Evolutionary conservation across 768 basidiomycete species (phyloP).

Genomic region (Amanita jacksonii): DNA sequence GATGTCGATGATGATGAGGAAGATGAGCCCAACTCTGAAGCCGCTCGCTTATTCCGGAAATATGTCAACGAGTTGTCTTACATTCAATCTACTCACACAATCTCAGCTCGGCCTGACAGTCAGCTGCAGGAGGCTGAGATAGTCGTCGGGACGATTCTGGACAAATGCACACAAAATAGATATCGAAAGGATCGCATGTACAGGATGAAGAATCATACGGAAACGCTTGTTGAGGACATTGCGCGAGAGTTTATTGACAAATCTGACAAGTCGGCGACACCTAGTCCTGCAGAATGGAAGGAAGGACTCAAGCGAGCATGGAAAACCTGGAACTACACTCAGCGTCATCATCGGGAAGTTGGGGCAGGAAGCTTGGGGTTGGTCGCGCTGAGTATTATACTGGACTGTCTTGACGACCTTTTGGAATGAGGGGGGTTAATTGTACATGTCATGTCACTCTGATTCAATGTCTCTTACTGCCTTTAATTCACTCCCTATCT

Average conservation of each 20-base stretch:
- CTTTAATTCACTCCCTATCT: slow-evolving; percentile 52
- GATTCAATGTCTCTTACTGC: slow-evolving; percentile 22
- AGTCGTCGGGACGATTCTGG: slow-evolving; percentile 65
- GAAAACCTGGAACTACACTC: slow-evolving; percentile 55
- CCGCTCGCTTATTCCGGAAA: slow-evolving; percentile 29
- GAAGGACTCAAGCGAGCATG: slow-evolving; percentile 44
- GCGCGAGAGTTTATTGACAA: slow-evolving; percentile 26
- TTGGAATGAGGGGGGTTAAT: background rate
- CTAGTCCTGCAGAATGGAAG: slow-evolving; percentile 21
- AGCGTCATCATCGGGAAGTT: slow-evolving; percentile 29
- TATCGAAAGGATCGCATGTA: slow-evolving; percentile 51
- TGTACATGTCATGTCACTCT: background rate
- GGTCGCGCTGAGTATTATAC: slow-evolving; percentile 47
- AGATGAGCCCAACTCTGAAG: slow-evolving; percentile 5
- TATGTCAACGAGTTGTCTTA: slow-evolving; percentile 64
- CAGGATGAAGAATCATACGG: slow-evolving; percentile 52
- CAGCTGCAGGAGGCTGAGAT: slow-evolving; percentile 65
- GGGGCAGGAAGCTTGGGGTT: slow-evolving; percentile 62
- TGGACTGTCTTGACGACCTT: slow-evolving; percentile 44
- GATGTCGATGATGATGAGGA: slow-evolving; percentile 17
- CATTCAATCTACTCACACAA: slow-evolving; percentile 57
- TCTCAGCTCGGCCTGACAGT: slow-evolving; percentile 45
- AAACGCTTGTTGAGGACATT: slow-evolving; percentile 41
- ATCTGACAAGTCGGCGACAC: slow-evolving; percentile 15
- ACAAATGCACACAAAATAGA: slow-evolving; percentile 52